Base-by-base conservation (phyloP, 2,329 filamentous ascomycete genomes). In the Xylariaceae sp. region DNA sequence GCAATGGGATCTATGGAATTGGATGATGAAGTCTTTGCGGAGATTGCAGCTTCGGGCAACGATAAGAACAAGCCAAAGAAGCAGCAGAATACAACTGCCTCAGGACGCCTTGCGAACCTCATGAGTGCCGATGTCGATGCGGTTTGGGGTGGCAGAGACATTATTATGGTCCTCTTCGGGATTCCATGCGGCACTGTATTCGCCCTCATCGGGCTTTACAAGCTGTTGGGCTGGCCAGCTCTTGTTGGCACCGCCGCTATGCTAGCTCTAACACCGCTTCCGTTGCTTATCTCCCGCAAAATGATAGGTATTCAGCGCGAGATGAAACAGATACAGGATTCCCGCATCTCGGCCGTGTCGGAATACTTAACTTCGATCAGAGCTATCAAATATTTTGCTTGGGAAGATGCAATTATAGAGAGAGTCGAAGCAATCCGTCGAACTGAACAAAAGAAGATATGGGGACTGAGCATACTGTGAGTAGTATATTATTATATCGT, bases 371-470 rank as follows among this genome's bases (percentile, higher is more conserved):
- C 77, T 23, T 84, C 83, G 6, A 85, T 86, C 53, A 78, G 80
- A 9, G 81, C 81, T 14, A 79, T 86, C 70, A 86, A 86, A 65
- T 86, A 85, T 62, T 85, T 86, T 67, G 81, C 81, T 2, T 86
- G 83, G 84, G 83, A 86, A 65, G 75, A 78, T 16, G 76, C 80
- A 28, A 78, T 83, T 59, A 76, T 78, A 9, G 73, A 78, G n/a
- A 79, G 76, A 47, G 79, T 86, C 53, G 75, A 81, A 26, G 71
- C 76, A 4, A 76, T 81, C 9, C 79, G 84, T 2, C 67, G 72
- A 12, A 71, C 75, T 2, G 84, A 86, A 65, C 83, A 85, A 59
- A 78, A 77, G 37, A 77, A 79, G 33, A 75, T 85, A 19, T 86
- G 84, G 83, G 73, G 69, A 6, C 75, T 83, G 19, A 79, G 79